These are phyloP conservation scores for Saksenaea oblongispora DNA, from an alignment of 371 early-diverging fungal genomes.

Conservation along the genomic window DNA sequence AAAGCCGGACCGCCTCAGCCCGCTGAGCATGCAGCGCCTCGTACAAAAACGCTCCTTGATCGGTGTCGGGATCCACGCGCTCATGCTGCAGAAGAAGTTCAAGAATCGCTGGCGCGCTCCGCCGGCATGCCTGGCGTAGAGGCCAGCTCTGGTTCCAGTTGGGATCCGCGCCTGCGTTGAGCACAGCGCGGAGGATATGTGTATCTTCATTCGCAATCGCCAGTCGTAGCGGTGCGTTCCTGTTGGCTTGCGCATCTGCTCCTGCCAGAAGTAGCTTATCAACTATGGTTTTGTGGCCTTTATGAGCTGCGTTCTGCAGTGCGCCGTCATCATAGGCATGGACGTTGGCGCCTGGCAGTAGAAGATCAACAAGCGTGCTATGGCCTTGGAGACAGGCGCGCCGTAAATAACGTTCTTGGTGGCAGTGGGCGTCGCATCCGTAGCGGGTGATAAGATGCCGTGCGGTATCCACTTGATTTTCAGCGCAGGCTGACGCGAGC, in stretches of 20 bases:
- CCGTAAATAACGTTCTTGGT: slow-evolving; percentile 29
- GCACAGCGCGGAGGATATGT: slow-evolving; percentile 7
- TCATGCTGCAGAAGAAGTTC: slow-evolving; percentile 7
- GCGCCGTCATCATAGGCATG: slow-evolving; percentile 40
- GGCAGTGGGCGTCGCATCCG: slow-evolving; percentile 21
- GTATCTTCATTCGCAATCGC: slow-evolving; percentile 21
- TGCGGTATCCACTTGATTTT: slow-evolving; percentile 31
- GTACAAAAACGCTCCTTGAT: slow-evolving; percentile 20
- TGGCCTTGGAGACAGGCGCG: slow-evolving; percentile 61
- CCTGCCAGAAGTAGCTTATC: slow-evolving; percentile 26
- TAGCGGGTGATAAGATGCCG: slow-evolving; percentile 23
- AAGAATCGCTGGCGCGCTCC: slow-evolving; percentile 7
- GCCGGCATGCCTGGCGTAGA: slow-evolving; percentile 21
- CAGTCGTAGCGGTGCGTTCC: slow-evolving; percentile 24
- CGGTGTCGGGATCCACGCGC: slow-evolving; percentile 8
- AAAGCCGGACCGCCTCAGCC: background rate
- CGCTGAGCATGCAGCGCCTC: slow-evolving; percentile 21
- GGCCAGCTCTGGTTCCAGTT: slow-evolving; percentile 25
- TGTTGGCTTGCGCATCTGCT: slow-evolving; percentile 28
- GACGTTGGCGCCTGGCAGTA: slow-evolving; percentile 58
- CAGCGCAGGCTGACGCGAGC: slow-evolving; percentile 28
- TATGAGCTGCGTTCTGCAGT: slow-evolving; percentile 36
- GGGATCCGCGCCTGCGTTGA: slow-evolving; percentile 31
- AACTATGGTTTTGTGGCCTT: slow-evolving; percentile 22
- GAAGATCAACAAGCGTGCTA: slow-evolving; percentile 52